Base-by-base conservation (phyloP, 2,329 filamentous ascomycete genomes). In the Calonectria leucothoes region DNA sequence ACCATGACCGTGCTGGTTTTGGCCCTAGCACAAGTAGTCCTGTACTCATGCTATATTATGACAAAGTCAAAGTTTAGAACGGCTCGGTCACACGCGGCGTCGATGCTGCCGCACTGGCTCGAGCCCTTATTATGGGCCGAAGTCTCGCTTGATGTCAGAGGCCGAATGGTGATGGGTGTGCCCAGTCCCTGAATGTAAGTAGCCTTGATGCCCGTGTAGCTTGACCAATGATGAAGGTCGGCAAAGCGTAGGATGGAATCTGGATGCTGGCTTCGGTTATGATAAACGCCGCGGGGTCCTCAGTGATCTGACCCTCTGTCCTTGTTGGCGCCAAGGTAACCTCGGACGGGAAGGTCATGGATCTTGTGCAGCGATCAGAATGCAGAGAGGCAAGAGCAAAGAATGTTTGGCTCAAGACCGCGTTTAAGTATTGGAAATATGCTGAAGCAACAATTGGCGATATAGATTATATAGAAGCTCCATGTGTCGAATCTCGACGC, bases 351-450 rank as follows among this genome's bases (percentile, higher is more conserved):
- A 76, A 74, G 8, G 68, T 74, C 11, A 70, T 72, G 49, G 76
- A 77, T 35, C 37, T 52, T 20, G 61, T 57, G 29, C 75, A 77
- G 4, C 64, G 65, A 1, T 31, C 49, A 0, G 72, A 72, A 77
- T 69, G 2, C n/a, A 74, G 74, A 37, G 75, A 42, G 20, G 69
- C 75, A 1, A 63, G 69, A 35, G 75, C 69, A 6, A 67, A 64
- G 52, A 74, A 76, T 6, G 52, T 52, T 37, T 77, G 75, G 2
- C 72, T 72, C 1, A 27, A 71, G 1, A 63, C 74, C 4, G 74
- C 75, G 6, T 72, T 76, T 1, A 72, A 72, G 23, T 74, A 77
- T 14, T 73, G 49, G 27, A 74, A 77, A 57, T 77, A 75, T 11
- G 72, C 70, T 3, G 75, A 73, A 1, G 70, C 51, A 1, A 77